Conservation (phyloP, 1,139 yeast species). For the Candida sp. region DNA sequence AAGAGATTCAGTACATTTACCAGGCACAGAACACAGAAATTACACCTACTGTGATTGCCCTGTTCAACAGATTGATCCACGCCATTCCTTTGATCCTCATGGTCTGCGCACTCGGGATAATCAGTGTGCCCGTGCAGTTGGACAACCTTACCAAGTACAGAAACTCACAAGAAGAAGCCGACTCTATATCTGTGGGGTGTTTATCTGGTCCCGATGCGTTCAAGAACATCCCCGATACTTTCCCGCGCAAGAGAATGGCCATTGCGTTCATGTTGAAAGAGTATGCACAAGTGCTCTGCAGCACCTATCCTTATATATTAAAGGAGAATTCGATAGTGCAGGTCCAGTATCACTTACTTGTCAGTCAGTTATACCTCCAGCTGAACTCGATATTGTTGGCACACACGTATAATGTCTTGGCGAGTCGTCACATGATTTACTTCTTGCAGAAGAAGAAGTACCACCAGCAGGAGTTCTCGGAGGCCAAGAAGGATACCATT, state of each 20-base stretch:
- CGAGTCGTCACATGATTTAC: slow-evolving; percentile 41
- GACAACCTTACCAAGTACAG: slow-evolving; percentile 35
- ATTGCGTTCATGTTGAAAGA: slow-evolving; percentile 28
- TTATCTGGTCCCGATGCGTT: slow-evolving; percentile 14
- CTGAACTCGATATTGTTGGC: slow-evolving; percentile 43
- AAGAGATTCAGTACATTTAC: slow-evolving; percentile 17
- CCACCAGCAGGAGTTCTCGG: slow-evolving; percentile 8
- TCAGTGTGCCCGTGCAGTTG: slow-evolving; percentile 36
- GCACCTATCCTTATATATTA: slow-evolving; percentile 27
- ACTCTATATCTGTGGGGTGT: slow-evolving; percentile 21
- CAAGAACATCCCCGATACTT: slow-evolving; percentile 14
- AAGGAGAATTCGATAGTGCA: slow-evolving; percentile 23
- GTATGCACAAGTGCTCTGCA: slow-evolving; percentile 25
- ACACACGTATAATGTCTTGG: slow-evolving; percentile 33
- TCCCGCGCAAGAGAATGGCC: slow-evolving; percentile 24
- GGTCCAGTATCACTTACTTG: slow-evolving; percentile 34
- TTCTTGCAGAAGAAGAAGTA: slow-evolving; percentile 21
- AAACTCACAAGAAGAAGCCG: slow-evolving; percentile 33
- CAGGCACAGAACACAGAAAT: slow-evolving; percentile 22
- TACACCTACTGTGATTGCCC: slow-evolving; percentile 21
- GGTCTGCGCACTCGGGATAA: slow-evolving; percentile 38
- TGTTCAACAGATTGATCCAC: slow-evolving; percentile 26
- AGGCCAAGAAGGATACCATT: slow-evolving; percentile 12
- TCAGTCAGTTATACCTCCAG: slow-evolving; percentile 40
- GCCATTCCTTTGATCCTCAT: slow-evolving; percentile 32